Base-by-base conservation (phyloP, 192 early-diverging fungal species). In the Gigaspora rosea region DNA sequence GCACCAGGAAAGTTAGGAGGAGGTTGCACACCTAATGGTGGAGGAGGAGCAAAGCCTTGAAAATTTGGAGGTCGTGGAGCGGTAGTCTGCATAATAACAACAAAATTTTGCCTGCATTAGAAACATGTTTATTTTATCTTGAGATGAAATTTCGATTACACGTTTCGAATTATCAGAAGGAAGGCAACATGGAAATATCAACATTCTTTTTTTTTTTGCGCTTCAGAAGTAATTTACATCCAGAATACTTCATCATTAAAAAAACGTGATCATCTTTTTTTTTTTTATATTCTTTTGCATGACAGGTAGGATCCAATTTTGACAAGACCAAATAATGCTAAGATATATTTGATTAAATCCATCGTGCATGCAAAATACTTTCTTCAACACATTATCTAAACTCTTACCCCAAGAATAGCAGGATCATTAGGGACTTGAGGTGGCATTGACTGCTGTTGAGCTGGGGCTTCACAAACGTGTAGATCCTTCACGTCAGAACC, bases 401-500 rank as follows among this genome's bases (percentile, higher is more conserved):
- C 2, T 75, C 85, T 83, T 84, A 90, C 89, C 72, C 85, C 85
- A 62, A 88, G 80, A 72, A 97, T 94, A 4, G 95, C 95, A 65
- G 95, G 96, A 80, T 95, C 95, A 77, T 94, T 92, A 48, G 92
- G 91, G 18, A 90, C 82, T 70, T 87, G 85, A 12, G 88, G 84
- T 16, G 83, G 85, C 4, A 88, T 82, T 50, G 86, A 88, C 15
- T 86, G 83, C 52, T 80, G 82, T 27, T 86, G 86, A 11, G 86
- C 80, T 71, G 88, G 88, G 32, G 86, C 86, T 77, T 90, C 88
- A 76, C 86, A 89, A 10, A 88, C 88, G 57, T 89, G 85, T 62
- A 99, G 85, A 79, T 94, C 93, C 83, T 95, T 92, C 70, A 99
- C 92, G 77, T 99, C 97, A 18, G 92, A 89, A 20, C 95, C 97